Base-by-base conservation (phyloP, 345 rosid species). In the Dovyalis caffra region DNA sequence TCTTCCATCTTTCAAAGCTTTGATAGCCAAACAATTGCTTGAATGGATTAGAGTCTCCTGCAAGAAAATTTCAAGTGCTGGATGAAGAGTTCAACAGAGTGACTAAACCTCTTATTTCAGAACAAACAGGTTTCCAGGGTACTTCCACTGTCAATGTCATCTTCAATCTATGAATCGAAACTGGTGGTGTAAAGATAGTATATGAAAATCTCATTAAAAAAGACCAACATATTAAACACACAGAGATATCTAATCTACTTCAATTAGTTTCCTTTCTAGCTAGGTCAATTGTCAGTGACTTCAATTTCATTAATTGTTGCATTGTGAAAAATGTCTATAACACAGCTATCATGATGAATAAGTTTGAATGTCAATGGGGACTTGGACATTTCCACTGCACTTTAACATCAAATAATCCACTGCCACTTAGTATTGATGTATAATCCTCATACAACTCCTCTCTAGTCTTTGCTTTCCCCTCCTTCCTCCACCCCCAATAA, bases 31-130 rank as follows among this genome's bases (percentile, higher is more conserved):
- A 70, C 76, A 77, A 73, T 94, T 92, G 83, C 97, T 90, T 60
- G 91, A 88, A 75, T 87, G 97, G 80, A 94, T 89, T 62, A 94
- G 91, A 75, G 86, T 76, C 74, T 87, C 98, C 98, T 94, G 89
- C 85, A 89, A 77, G 69, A 56, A n/a, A 66, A 80, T 62, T 56
- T 21, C 18, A 78, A 56, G 58, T 43, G 60, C 28, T 58, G 51
- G 74, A 64, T 77, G 70, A 66, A 35, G 25, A n/a, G 15, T 15
- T 53, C 65, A 71, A 65, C 49, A 71, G 37, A 69, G 76, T 33
- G 16, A 49, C 35, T 43, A 10, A 29, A 18, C 45, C 32, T 21
- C 56, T 66, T 56, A 10, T 37, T 45, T 20, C 32, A 3, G 15
- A 75, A 15, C 60, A 37, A 68, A 53, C 10, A 37, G 25, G 57